Base-by-base conservation (phyloP, 2,329 filamentous ascomycete genomes). In the Shiraia sp. region DNA sequence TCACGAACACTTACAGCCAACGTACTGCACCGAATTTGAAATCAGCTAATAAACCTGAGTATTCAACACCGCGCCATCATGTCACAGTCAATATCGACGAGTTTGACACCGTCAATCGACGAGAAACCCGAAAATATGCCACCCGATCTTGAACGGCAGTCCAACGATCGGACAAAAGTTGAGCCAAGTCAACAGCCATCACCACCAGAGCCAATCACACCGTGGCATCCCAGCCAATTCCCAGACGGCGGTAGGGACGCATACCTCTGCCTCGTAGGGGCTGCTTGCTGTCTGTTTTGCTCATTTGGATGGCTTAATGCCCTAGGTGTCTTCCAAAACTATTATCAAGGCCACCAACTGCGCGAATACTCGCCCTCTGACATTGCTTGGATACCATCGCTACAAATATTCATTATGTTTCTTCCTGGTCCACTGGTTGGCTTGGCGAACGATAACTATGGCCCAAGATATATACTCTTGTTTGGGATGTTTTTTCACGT, bases 361-460 rank as follows among this genome's bases (percentile, higher is more conserved):
- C 51, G 35, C 4, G 42, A 66, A 2, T 65, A 73, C 32, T 65
- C 68, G 1, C 46, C 72, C 0, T 70, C 66, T 6, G 70, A 63
- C 6, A 67, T 78, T 14, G 58, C 74, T 5, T 78, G 75, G 75
- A 77, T 76, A 10, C 59, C 72, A 2, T 74, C 73, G 0, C 52
- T 58, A 9, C 61, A 75, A 37, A 64, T 70, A 7, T 76, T 74
- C 47, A 63, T 76, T 52, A 75, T 85, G 72, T 78, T 79, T 30
- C 27, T 59, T 4, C 53, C 77, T 49, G 82, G 83, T 0, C 81
- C 82, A 0, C 54, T 87, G 6, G 76, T 83, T n/a, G 85, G 85
- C 1, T 80, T 78, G 28, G 32, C 85, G 0, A 86, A 78, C 51
- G 86, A 88, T 55, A 79, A 72, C 41, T 79, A 81, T 42, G 85